These are phyloP conservation scores for Lyophyllum decastes DNA, from an alignment of 768 basidiomycete genomes.

Conservation along the genomic window DNA sequence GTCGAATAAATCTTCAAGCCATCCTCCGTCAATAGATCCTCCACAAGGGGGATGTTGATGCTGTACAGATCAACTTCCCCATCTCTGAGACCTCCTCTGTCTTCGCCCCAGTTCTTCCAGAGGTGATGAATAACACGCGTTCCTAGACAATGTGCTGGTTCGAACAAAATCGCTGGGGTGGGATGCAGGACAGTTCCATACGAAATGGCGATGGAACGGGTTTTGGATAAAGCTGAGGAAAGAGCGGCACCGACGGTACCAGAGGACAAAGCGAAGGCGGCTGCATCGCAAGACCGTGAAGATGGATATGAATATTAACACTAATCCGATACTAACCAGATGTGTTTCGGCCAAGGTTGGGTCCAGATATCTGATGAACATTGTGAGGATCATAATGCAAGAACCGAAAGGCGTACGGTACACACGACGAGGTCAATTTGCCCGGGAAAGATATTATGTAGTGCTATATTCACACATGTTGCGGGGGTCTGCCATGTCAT, in stretches of 20 bases:
- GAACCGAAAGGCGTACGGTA: constrained; percentile 22
- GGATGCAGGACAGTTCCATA: constrained; percentile 81
- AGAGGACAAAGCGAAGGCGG: constrained; percentile 87
- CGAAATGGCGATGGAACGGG: constrained; percentile 83
- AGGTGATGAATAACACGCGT: constrained; percentile 69
- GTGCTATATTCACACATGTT: constrained; percentile 86
- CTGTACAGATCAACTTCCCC: constrained; percentile 82
- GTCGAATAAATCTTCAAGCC: constrained; percentile 80
- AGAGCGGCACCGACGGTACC: constrained; percentile 93
- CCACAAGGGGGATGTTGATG: constrained; percentile 85
- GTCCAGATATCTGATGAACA: constrained; percentile 70
- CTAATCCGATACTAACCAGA: constrained; percentile 52
- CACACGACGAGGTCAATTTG: constrained; percentile 88
- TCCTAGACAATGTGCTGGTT: constrained; percentile 75
- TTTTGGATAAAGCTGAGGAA: constrained; percentile 69
- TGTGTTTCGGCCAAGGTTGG: constrained; percentile 84
- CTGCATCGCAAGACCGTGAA: constrained; percentile 32
- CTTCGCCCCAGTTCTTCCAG: constrained; percentile 85
- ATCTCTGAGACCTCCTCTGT: constrained; percentile 54
- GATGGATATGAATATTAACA: constrained; percentile 2
- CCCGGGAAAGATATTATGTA: constrained; percentile 86
- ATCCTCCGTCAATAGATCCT: constrained; percentile 56
- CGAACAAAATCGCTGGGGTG: constrained; percentile 55
- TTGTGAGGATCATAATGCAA: not conserved
- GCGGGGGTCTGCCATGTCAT: constrained; percentile 71